These are phyloP conservation scores for Rhizophora mangle DNA, from an alignment of 345 rosid species.

Conservation along the genomic window DNA sequence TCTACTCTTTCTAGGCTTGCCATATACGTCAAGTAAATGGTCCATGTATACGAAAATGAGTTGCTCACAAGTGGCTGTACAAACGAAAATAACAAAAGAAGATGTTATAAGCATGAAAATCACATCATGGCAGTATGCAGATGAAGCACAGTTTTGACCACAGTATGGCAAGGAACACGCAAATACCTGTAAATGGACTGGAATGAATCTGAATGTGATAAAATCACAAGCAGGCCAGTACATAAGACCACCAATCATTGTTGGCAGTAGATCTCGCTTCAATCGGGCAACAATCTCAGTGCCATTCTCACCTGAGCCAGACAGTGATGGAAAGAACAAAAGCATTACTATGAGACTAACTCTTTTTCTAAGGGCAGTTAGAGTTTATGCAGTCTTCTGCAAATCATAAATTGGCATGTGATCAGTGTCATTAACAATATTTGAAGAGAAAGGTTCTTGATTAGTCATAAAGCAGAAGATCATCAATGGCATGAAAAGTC, in stretches of 20 bases:
- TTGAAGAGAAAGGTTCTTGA: too few species aligned
- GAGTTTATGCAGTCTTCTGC: not conserved
- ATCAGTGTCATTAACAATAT: too few species aligned
- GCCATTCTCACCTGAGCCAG: constrained; percentile 57
- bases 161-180: not conserved
- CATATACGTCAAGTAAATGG: constrained; percentile 82
- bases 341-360: constrained; percentile 1
- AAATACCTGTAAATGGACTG: constrained; percentile 82
- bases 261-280: constrained; percentile 71
- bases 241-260: constrained; percentile 63
- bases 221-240: constrained; percentile 95
- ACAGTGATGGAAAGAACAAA: constrained; percentile 15
- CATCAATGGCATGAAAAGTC: too few species aligned
- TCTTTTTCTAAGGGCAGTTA: not conserved
- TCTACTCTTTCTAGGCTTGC: constrained; percentile 62
- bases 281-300: constrained; percentile 61
- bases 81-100: constrained; percentile 7
- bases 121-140: not conserved
- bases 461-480: too few species aligned
- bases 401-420: not conserved
- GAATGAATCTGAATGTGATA: constrained; percentile 71
- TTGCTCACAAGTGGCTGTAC: constrained; percentile 88
- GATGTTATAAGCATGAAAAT: not conserved
- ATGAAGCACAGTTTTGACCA: not conserved
- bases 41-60: constrained; percentile 89